phyloP scores from a whole-genome alignment of 163 green algal genomes.

The Chloroidium sp. region DNA sequence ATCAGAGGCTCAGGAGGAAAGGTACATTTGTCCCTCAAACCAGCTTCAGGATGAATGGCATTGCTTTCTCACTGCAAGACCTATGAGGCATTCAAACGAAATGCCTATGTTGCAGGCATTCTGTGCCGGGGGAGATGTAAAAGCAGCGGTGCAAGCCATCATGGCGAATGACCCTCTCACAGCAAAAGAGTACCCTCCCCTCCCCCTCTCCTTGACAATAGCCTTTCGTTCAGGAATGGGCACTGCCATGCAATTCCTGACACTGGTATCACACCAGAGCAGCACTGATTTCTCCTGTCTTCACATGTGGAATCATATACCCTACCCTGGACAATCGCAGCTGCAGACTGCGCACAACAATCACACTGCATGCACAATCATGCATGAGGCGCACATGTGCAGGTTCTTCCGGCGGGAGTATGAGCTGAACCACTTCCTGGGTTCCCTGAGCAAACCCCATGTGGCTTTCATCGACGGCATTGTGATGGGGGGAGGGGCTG shows the following conservation, averaged over 20 bases:
- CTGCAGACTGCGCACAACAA: neutral
- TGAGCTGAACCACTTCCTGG: conserved; percentile 64
- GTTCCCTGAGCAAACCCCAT: conserved; percentile 51
- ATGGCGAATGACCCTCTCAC: neutral
- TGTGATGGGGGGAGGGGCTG: conserved; percentile 84
- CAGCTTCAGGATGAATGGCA: neutral
- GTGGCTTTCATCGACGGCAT: conserved; percentile 87
- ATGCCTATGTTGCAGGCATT: conserved; percentile 46
- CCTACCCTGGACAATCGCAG: neutral
- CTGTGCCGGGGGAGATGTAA: conserved; percentile 81
- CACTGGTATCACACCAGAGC: too few relatives aligned
- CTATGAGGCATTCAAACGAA: neutral
- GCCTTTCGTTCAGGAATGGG: too few relatives aligned
- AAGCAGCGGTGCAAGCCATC: conserved; percentile 40
- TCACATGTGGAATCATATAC: neutral
- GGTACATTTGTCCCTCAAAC: conserved; percentile 20
- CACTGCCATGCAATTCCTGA: too few relatives aligned
- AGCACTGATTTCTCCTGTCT: neutral
- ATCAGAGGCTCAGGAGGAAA: conserved; percentile 53
- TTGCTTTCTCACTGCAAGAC: neutral
- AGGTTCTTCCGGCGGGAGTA: conserved; percentile 80
- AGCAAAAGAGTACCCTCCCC: neutral
- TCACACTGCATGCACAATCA: neutral
- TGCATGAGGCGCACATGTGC: neutral
- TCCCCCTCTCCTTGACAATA: too few relatives aligned